Evolutionary conservation across 345 rosid genomes (phyloP).

Genomic region (Murraya koenigii): DNA sequence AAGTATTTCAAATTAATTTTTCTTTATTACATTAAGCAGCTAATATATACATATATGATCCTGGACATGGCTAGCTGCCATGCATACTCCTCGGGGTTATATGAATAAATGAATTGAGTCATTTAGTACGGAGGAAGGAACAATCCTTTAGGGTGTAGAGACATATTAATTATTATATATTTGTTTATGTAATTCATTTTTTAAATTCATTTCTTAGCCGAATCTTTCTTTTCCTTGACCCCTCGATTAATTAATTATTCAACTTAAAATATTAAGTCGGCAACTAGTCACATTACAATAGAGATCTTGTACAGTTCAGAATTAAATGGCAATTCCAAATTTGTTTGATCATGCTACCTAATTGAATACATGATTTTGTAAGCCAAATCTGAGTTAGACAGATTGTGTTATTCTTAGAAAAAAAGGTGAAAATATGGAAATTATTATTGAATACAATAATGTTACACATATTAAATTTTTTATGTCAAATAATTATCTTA

Average conservation of each 20-base stretch:
- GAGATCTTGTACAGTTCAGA: conserved; percentile 5
- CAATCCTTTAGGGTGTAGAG: background rate
- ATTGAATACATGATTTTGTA: no score
- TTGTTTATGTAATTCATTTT: background rate
- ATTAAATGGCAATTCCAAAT: background rate
- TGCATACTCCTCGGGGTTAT: background rate
- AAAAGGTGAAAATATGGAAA: background rate
- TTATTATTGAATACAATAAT: background rate
- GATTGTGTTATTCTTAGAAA: no score
- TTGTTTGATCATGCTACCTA: background rate
- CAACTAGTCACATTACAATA: background rate
- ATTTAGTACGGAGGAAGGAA: conserved; percentile 11
- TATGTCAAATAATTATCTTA: no score
- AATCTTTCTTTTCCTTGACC: conserved; percentile 4
- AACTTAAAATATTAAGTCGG: conserved; percentile 12
- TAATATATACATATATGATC: background rate
- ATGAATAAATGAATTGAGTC: background rate
- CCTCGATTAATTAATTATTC: background rate
- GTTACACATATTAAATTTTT: no score
- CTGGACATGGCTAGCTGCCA: no score
- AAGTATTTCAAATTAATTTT: background rate
- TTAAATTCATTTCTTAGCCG: background rate
- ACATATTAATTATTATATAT: background rate
- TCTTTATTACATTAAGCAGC: background rate
- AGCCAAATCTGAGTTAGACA: background rate